Base-by-base conservation (phyloP, 2,329 filamentous ascomycete species). In the Aspergillus hiratsukae region DNA sequence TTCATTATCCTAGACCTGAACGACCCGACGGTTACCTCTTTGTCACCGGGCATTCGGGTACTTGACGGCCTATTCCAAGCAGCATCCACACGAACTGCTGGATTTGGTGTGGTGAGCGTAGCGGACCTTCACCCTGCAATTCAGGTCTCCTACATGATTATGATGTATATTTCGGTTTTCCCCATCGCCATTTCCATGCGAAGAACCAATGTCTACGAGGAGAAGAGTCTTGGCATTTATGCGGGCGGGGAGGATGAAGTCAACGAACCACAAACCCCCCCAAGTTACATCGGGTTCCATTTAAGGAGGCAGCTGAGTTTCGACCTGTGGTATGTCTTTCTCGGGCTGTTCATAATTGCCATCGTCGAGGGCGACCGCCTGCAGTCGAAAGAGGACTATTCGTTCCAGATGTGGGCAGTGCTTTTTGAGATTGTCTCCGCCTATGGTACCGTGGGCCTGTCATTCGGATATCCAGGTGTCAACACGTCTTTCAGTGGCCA, bases 131-230 rank as follows among this genome's bases (percentile, higher is more conserved):
- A 97, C 63, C 92, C 94, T 1, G 94, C 89, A 3, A 90, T 97
- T 56, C 92, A 96, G 67, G 91, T 95, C 14, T 90, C 91, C 25
- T 97, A 97, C 76, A 80, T 97, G 74, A 87, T 97, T 73, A 97
- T 97, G 94, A 97, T 97, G 94, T 97, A 97, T 74, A 96, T 97
- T 60, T 96, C 92, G 56, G 90, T 97, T 58, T 96, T 96, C 65
- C 93, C 93, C 4, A 96, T 97, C 65, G 93, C 94, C 69, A 97
- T 97, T 66, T 94, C 90, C 6, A 89, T 97, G 66, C 91, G 93
- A 53, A 83, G 90, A 61, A 97, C 93, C 57, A 97, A 97, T 70
- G 93, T 97, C 2, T 97, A 97, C 77, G 93, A 97, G 74, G 93
- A 97, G 70, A 78, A 80, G 48, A 82, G 81, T 49, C 69, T 88